Percentiles rank a stretch among this genome's conserved stretches.
Evolutionary conservation across 371 early-diverging fungal genomes (phyloP).

Genomic region (Lichtheimia corymbifera): DNA sequence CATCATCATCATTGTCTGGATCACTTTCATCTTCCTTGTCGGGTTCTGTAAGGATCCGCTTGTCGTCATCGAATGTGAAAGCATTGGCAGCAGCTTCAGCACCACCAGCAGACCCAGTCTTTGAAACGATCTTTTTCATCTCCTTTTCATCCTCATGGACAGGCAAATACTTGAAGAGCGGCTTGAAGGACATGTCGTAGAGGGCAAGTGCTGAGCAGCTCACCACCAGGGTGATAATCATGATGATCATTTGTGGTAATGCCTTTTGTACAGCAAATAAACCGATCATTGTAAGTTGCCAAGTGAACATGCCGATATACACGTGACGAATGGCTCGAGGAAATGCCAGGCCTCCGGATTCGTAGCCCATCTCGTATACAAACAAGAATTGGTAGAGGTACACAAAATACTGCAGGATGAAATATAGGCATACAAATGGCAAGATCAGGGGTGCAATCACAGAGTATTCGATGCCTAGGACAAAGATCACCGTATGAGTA

Average conservation of each 20-base stretch:
- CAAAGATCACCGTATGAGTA: conserved; percentile 70
- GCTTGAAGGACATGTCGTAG: conserved; percentile 66
- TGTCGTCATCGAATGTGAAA: too few species aligned
- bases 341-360: conserved; percentile 73
- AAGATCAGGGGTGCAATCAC: conserved; percentile 81
- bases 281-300: conserved; percentile 69
- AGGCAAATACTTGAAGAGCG: conserved; percentile 69
- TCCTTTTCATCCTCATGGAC: conserved; percentile 4
- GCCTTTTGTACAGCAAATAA: conserved; percentile 63
- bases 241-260: conserved; percentile 52
- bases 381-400: conserved; percentile 83
- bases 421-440: conserved; percentile 77
- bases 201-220: conserved; percentile 53
- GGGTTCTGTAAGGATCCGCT: neutral
- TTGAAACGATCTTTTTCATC: neutral
- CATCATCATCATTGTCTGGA: neutral
- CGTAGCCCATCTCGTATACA: conserved; percentile 63
- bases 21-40: neutral
- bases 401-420: conserved; percentile 70
- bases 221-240: conserved; percentile 51
- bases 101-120: neutral
- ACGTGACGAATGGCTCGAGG: conserved; percentile 69
- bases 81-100: conserved; percentile 1
- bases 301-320: conserved; percentile 69
- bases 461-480: conserved; percentile 68